Evolutionary conservation across 805 yeast species (phyloP).

Genomic region (Starmerella sp.): DNA sequence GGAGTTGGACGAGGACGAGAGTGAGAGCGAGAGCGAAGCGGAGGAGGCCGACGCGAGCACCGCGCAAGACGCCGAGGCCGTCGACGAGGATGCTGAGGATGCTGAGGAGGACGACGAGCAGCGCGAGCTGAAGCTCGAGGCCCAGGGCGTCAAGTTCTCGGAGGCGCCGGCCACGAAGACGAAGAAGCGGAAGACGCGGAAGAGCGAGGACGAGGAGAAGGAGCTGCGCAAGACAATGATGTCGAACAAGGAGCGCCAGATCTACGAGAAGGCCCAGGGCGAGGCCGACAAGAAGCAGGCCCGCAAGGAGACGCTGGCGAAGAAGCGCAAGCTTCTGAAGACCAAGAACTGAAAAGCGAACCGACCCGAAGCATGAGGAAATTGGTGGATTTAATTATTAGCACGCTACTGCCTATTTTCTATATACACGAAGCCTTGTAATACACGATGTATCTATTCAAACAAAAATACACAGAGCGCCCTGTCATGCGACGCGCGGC

Average conservation of each 20-base stretch:
- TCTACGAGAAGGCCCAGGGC: slow-evolving; percentile 90
- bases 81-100: slow-evolving; percentile 37
- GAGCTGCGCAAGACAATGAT: slow-evolving; percentile 93
- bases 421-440: background rate
- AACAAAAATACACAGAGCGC: background rate
- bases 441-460: background rate
- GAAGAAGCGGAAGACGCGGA: slow-evolving; percentile 31
- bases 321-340: slow-evolving; percentile 42
- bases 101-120: slow-evolving; percentile 39
- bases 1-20: slow-evolving; percentile 26
- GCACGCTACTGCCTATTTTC: background rate
- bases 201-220: slow-evolving; percentile 63
- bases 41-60: slow-evolving; percentile 35
- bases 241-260: slow-evolving; percentile 89
- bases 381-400: background rate
- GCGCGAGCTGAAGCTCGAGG: slow-evolving; percentile 82
- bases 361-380: background rate
- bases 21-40: slow-evolving; percentile 40
- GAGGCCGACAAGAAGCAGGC: slow-evolving; percentile 74
- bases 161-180: slow-evolving; percentile 35
- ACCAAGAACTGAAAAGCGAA: slow-evolving; percentile 5
- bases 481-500: slow-evolving; percentile 15
- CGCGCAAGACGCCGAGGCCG: slow-evolving; percentile 42
- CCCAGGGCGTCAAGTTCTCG: slow-evolving; percentile 70
- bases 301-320: slow-evolving; percentile 60